Conservation (phyloP, 1,284 basidiomycete genomes). For the Cutaneotrichosporon sp. region DNA sequence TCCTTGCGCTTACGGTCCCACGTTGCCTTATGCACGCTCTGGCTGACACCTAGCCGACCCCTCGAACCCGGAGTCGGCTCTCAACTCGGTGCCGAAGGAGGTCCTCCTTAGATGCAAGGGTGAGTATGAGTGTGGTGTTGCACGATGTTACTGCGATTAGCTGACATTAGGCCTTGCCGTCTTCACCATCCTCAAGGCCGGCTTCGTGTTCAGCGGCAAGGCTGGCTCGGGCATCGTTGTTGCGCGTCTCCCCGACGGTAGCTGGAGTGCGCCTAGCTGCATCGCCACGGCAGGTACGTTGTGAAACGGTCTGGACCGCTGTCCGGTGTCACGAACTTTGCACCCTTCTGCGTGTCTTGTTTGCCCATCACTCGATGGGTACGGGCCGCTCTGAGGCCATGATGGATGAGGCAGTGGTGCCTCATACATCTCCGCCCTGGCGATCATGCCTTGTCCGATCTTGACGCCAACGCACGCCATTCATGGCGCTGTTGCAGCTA, state of each 20-base stretch:
- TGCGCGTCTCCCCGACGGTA: conserved; percentile 92
- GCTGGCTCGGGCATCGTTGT: conserved; percentile 94
- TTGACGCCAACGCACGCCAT: no score
- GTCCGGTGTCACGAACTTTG: not conserved
- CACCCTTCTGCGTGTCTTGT: no score
- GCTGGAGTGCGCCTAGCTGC: conserved; percentile 95
- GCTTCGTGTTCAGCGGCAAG: conserved; percentile 95
- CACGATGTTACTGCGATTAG: no score
- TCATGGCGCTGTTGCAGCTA: no score
- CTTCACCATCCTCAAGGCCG: conserved; percentile 88
- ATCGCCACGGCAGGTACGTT: conserved; percentile 84
- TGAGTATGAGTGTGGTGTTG: conserved; percentile 47
- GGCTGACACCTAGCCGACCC: conserved; percentile 70
- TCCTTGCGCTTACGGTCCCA: no score
- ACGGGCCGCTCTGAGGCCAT: no score
- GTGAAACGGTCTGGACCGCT: not conserved
- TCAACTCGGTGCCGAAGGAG: conserved; percentile 93
- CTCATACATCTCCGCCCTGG: no score
- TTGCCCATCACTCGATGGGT: no score
- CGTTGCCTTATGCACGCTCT: no score
- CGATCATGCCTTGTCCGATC: no score
- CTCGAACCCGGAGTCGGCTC: conserved; percentile 79
- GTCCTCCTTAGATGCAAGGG: conserved; percentile 88
- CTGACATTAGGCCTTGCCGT: conserved; percentile 76
- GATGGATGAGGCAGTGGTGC: no score